phyloP scores from a whole-genome alignment of 2,329 filamentous ascomycete species.

The Fusarium verrucosum region DNA sequence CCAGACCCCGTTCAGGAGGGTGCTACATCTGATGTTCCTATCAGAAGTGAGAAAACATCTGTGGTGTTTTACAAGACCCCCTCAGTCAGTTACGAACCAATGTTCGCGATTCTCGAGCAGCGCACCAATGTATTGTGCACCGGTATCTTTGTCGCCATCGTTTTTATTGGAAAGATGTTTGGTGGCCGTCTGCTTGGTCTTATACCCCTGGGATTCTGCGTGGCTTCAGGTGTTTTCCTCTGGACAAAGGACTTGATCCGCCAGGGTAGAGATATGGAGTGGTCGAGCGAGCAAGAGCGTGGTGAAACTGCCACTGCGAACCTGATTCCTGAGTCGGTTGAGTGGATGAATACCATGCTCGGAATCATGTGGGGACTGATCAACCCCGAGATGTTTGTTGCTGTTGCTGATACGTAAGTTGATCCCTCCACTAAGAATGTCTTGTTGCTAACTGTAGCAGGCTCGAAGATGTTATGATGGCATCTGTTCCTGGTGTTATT shows the following conservation, averaged over 20 bases:
- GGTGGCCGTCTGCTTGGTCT: constrained; percentile 81
- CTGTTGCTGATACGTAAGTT: constrained; percentile 80
- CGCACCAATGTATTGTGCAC: constrained; percentile 75
- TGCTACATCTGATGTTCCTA: constrained; percentile 91
- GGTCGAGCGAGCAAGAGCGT: constrained; percentile 85
- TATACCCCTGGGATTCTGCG: constrained; percentile 74
- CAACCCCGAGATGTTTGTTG: constrained; percentile 94
- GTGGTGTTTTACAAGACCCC: constrained; percentile 96
- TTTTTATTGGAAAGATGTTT: constrained; percentile 81
- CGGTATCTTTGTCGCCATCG: constrained; percentile 75
- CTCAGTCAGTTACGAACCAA: constrained; percentile 87
- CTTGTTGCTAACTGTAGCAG: constrained; percentile 36
- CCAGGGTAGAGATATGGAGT: constrained; percentile 84
- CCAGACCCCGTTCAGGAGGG: constrained; percentile 85
- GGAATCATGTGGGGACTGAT: constrained; percentile 88
- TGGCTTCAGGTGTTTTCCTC: constrained; percentile 82
- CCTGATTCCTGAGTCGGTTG: constrained; percentile 89
- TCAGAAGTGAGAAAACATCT: constrained; percentile 96
- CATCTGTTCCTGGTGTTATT: constrained; percentile 87
- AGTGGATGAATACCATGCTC: constrained; percentile 94
- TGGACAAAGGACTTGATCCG: constrained; percentile 90
- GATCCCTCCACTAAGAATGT: accelerated
- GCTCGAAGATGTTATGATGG: constrained; percentile 88
- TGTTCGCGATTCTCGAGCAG: constrained; percentile 79
- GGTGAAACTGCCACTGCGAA: constrained; percentile 89